Percentiles rank a stretch among this genome's conserved stretches.
These are phyloP conservation scores for Digitaria exilis DNA, from an alignment of 202 grass and related monocot species.

Conservation along the genomic window DNA sequence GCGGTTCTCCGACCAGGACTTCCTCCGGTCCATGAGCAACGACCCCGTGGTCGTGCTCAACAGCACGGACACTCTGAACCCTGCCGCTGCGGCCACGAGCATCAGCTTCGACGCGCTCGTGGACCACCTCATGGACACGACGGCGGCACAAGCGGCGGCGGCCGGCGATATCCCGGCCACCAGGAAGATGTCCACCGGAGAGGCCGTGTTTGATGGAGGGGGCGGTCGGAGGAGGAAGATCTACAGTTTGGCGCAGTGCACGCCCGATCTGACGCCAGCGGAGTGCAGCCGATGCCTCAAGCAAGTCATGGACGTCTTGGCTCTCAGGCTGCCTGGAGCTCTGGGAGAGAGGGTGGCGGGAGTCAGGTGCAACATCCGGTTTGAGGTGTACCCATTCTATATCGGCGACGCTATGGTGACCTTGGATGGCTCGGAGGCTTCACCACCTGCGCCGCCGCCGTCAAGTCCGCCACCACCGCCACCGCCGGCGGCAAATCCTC, in stretches of 20 bases:
- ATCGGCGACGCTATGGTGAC: constrained; percentile 31
- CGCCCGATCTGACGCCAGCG: constrained; percentile 38
- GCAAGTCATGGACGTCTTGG: background rate
- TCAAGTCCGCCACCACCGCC: background rate
- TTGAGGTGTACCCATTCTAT: constrained; percentile 55
- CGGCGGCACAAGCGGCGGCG: constrained; percentile 37
- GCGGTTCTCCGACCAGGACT: constrained; percentile 53
- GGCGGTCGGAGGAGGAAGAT: background rate
- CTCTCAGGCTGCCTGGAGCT: background rate
- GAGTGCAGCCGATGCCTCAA: constrained; percentile 39
- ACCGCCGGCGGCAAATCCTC: too few species aligned
- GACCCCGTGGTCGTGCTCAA: background rate
- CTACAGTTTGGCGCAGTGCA: constrained; percentile 61
- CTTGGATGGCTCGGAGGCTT: background rate
- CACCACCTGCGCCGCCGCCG: background rate
- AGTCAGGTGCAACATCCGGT: constrained; percentile 50
- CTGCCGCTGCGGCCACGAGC: background rate
- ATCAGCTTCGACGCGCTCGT: constrained; percentile 48
- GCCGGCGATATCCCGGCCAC: background rate
- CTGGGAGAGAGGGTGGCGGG: constrained; percentile 22
- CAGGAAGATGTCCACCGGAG: constrained; percentile 28
- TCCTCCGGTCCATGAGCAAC: constrained; percentile 36
- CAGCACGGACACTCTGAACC: constrained; percentile 13
- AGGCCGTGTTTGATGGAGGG: background rate
- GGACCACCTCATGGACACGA: constrained; percentile 28